Conservation (phyloP, 2,329 filamentous ascomycete species). For the Phoma herbarum region DNA sequence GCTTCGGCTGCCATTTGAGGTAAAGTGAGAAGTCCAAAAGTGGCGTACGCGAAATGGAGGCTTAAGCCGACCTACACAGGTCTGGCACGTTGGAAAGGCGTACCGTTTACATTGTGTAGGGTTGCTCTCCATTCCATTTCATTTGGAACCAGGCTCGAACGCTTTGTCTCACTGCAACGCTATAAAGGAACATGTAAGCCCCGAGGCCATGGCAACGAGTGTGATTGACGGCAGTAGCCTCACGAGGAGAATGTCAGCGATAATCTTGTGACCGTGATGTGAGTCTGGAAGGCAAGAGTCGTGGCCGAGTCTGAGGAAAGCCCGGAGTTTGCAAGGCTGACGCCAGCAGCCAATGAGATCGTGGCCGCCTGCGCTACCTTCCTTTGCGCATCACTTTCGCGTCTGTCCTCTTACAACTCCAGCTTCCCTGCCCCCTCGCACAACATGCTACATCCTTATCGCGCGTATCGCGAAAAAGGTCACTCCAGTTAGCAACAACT, state of each 20-base stretch:
- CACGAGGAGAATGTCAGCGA: background rate
- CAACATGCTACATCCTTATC: background rate
- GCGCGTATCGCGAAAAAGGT: background rate
- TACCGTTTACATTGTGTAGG: background rate
- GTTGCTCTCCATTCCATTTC: background rate
- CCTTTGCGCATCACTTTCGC: background rate
- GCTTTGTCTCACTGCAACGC: background rate
- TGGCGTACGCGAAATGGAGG: background rate
- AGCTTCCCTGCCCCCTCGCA: background rate
- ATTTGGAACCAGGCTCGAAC: background rate
- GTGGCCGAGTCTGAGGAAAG: background rate
- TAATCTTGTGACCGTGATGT: background rate
- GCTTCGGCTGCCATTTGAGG: conserved; percentile 6
- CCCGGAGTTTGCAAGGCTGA: background rate
- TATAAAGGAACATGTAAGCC: background rate
- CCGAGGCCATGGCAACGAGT: background rate
- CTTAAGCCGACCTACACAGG: background rate
- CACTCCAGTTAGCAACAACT: too few relatives aligned
- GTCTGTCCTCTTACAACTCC: background rate
- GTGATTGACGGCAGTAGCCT: background rate
- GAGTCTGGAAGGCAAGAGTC: background rate
- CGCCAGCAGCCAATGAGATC: background rate
- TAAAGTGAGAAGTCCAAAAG: conserved; percentile 7
- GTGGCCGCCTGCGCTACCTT: background rate
- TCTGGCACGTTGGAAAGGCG: background rate